Percentiles rank a stretch among this genome's conserved stretches.
Conservation (phyloP, 805 yeast species). For the Isabelozyma pseudorhagii region DNA sequence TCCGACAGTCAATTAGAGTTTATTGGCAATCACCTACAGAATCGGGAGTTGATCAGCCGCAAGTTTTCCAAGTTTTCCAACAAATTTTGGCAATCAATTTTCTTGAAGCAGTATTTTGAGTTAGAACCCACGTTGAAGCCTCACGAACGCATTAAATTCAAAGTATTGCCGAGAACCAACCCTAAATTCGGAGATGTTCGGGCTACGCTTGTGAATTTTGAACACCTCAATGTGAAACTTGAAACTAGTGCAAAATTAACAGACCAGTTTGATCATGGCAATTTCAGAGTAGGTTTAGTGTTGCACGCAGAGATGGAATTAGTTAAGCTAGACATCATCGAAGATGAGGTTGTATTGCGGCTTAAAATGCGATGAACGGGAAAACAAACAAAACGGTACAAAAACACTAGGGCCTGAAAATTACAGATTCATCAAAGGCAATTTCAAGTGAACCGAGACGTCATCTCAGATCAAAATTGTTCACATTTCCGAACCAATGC, state of each 20-base stretch:
- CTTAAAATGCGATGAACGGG: background rate
- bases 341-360: conserved; percentile 26
- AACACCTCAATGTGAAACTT: conserved; percentile 16
- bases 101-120: conserved; percentile 25
- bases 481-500: too few relatives aligned
- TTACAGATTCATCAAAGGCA: too few relatives aligned
- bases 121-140: conserved; percentile 12
- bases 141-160: conserved; percentile 17
- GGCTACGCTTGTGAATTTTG: conserved; percentile 25
- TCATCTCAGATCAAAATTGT: too few relatives aligned
- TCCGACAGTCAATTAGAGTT: conserved; percentile 7
- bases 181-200: conserved; percentile 25
- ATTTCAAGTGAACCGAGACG: too few relatives aligned
- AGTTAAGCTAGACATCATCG: conserved; percentile 30
- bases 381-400: too few relatives aligned
- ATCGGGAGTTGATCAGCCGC: conserved; percentile 24
- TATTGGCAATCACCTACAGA: conserved; percentile 29
- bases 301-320: conserved; percentile 17
- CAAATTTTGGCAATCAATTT: conserved; percentile 37
- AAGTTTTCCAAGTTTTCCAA: conserved; percentile 20
- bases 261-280: conserved; percentile 15
- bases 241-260: conserved; percentile 16
- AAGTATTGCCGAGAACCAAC: conserved; percentile 16
- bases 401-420: too few relatives aligned
- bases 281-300: conserved; percentile 18